Evolutionary conservation across 495 filamentous ascomycete species (phyloP), one percentile per base, ranked within the genome.

Genomic region (Hypoxylon rickii): DNA sequence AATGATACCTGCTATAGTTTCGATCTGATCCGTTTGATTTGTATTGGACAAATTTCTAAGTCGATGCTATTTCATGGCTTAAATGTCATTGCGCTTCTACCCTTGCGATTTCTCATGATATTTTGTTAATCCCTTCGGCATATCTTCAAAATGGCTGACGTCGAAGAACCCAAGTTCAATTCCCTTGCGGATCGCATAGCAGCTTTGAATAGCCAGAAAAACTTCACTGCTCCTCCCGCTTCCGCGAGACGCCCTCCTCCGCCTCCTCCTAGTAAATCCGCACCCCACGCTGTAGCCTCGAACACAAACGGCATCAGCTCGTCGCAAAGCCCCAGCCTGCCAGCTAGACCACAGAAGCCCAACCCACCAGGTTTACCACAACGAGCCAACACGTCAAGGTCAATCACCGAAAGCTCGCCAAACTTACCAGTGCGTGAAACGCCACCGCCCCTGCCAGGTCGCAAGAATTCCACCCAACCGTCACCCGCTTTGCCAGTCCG

Each of bases 151-250:
- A 83, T 83, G 80, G 73, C 76, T 3, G 79, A 83, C 44, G 70
- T 73, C 36, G 79, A 82, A 45, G 79, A 81, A 57, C 79, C 79
- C 7, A 74, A 78, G 50, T 82, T 78, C 59, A 79, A 67, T 39
- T 73, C 79, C 15, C 74, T 83, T n/a, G 70, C 73, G 1, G 78
- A 80, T 63, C 73, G 80, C 42, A 83, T 82, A 26, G 79, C 79
- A 13, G 80, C 80, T 40, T 66, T 83, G 44, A 83, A 82, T 51
- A 66, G 68, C 43, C 76, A 77, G 40, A 76, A 76, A 65, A 80
- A 80, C 54, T 76, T 78, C 67, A 63, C 72, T 36, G 61, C 67
- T 38, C 72, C 75, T 39, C 50, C 74, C 0, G 51, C 53, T 5
- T 63, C 54, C 15, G 65, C 66, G 40, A 80, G 76, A 43, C 64